phyloP scores from a whole-genome alignment of 2,329 filamentous ascomycete species.

The Dactylellina parvicollis region DNA sequence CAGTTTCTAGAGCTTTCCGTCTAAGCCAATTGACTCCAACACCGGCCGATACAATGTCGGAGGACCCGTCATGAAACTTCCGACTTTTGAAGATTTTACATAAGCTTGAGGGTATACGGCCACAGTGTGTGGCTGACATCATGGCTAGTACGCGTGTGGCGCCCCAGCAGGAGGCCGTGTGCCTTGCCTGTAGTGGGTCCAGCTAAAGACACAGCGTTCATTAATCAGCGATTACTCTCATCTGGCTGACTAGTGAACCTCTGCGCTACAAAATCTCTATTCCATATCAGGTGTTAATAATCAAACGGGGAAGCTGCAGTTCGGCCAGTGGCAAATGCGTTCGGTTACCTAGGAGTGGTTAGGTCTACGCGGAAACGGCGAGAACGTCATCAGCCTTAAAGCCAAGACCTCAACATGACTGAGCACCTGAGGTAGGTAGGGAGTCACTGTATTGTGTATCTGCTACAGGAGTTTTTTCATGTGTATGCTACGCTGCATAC shows the following conservation, averaged over 20 bases:
- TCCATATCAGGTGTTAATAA: neutral
- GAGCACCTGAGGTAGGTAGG: neutral
- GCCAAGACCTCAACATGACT: neutral
- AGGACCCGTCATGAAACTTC: neutral
- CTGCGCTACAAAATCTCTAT: neutral
- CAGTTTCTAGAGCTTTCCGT: neutral
- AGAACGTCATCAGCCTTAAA: conserved; percentile 24
- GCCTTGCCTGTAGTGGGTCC: neutral
- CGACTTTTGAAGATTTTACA: neutral
- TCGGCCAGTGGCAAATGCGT: neutral
- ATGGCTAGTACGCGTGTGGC: neutral
- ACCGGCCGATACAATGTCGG: neutral
- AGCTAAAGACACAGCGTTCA: neutral
- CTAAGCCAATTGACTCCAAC: neutral
- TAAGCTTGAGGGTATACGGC: neutral
- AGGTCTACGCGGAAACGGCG: neutral
- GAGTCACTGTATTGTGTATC: neutral
- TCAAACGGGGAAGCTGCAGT: neutral
- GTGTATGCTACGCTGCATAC: neutral
- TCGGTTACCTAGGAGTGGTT: neutral
- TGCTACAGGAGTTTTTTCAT: neutral
- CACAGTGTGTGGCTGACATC: neutral
- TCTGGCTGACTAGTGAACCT: too few relatives aligned
- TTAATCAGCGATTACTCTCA: neutral
- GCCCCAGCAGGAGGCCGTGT: neutral